Conservation (phyloP, 164 flowering plant genomes). For the Saururus chinensis region DNA sequence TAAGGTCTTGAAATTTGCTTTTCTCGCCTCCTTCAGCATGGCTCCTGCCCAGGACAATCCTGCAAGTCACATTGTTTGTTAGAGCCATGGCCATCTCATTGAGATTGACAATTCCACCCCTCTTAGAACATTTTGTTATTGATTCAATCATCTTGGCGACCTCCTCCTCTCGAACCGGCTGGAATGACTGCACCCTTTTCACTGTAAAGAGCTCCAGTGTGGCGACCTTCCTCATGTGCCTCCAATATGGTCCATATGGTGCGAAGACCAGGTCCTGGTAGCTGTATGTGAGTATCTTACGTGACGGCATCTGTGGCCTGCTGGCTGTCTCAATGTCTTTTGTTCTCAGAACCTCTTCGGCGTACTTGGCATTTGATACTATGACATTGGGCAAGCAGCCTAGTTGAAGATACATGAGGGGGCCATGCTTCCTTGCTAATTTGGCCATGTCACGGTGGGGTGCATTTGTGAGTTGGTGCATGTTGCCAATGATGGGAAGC, state of each 20-base stretch:
- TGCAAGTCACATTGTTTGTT: constrained; percentile 2
- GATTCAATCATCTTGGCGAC: not conserved
- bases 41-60: no score
- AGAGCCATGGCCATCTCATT: not conserved
- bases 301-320: not conserved
- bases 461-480: not conserved
- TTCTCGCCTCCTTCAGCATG: not conserved
- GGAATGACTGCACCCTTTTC: constrained; percentile 4
- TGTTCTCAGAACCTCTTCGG: no score
- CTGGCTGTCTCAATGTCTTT: no score
- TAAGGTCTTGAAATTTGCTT: not conserved
- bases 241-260: constrained; percentile 3
- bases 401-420: no score
- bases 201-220: not conserved
- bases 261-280: constrained; percentile 2
- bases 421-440: constrained; percentile 2
- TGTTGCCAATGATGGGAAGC: no score
- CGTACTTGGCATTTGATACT: no score
- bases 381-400: no score
- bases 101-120: not conserved
- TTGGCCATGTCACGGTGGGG: not conserved
- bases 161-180: constrained; percentile 1
- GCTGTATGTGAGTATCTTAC: not conserved
- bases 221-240: not conserved
- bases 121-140: not conserved